Base-by-base conservation (phyloP, 306 rosid genomes). In the Vigna unguiculata region DNA sequence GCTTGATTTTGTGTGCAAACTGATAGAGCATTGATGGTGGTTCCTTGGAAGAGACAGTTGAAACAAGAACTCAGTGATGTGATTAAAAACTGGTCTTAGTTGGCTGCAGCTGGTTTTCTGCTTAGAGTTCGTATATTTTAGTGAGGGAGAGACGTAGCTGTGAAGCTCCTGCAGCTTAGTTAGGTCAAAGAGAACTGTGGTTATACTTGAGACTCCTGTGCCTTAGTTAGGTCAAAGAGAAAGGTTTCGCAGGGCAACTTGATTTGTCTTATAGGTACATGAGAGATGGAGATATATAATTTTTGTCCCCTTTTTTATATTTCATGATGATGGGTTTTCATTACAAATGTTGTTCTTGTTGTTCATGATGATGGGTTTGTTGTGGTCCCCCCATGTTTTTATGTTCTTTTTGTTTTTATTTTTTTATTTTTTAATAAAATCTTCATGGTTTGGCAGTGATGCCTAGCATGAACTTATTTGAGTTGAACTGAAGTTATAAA, bases 11-110 rank as follows among this genome's bases (percentile, higher is more conserved):
- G n/a, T 53, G 36, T 16, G 36, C 7, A 13, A 58, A 47, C 59
- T 15, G 78, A 24, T 43, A 19, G 49, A 21, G 17, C 78, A 36
- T 81, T 52, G 51, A 63, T 53, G 4, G 21, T 49, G 49, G 45
- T 54, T 82, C 66, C 51, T 66, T 66, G 72, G 54, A 64, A 49
- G 62, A 34, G 64, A 52, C 9, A 3, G 15, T 71, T 53, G 64
- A 38, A 24, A 21, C 40, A 13, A 55, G 36, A 72, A 21, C 54
- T 43, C 55, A 22, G n/a, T n/a, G n/a, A 72, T 21, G 66, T 36
- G 22, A 36, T 16, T 51, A 52, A 13, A 49, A 17, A 32, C 61
- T 70, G 75, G 14, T 55, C 32, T 19, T 71, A 38, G 52, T 19
- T 75, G 22, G 64, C 20, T 83, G 30, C 61, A 30, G 62, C 15